Conservation (phyloP, 106 monocot genomes). For the Dendrobium officinale region DNA sequence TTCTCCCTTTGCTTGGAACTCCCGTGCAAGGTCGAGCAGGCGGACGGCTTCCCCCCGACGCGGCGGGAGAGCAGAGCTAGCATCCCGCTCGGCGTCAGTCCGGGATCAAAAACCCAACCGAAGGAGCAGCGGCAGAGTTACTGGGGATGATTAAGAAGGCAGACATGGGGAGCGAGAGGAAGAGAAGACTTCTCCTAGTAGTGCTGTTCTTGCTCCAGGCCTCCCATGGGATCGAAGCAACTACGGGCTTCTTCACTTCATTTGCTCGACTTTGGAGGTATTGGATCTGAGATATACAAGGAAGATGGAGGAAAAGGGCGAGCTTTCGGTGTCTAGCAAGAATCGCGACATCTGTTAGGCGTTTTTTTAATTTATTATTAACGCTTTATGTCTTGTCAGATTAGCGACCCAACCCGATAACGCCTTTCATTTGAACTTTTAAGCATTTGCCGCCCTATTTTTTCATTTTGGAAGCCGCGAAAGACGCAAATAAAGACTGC, state of each 20-base stretch:
- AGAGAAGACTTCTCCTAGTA: conserved; percentile 17
- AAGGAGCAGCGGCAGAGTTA: neutral
- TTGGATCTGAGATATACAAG: neutral
- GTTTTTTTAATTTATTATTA: too few species aligned
- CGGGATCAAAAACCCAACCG: conserved; percentile 19
- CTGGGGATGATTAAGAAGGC: conserved; percentile 7
- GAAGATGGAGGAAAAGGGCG: too few species aligned
- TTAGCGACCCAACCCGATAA: too few species aligned
- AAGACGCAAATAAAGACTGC: too few species aligned
- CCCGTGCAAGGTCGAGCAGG: conserved; percentile 52
- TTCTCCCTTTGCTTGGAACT: conserved; percentile 64
- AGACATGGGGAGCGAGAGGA: conserved; percentile 30
- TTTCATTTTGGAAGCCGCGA: too few species aligned
- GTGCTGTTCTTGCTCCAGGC: neutral
- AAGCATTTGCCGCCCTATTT: too few species aligned
- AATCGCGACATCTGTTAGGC: too few species aligned
- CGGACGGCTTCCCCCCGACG: conserved; percentile 39
- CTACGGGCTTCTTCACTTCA: neutral
- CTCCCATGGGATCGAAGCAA: neutral
- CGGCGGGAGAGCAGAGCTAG: conserved; percentile 43
- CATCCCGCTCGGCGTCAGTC: conserved; percentile 32
- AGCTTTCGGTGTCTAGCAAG: too few species aligned
- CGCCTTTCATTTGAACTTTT: too few species aligned
- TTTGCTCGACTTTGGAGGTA: neutral
- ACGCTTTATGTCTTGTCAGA: too few species aligned